Evolutionary conservation across 371 early-diverging fungal species (phyloP), one percentile per base, ranked within the genome.

Genomic region (Sporodiniella umbellata): DNA sequence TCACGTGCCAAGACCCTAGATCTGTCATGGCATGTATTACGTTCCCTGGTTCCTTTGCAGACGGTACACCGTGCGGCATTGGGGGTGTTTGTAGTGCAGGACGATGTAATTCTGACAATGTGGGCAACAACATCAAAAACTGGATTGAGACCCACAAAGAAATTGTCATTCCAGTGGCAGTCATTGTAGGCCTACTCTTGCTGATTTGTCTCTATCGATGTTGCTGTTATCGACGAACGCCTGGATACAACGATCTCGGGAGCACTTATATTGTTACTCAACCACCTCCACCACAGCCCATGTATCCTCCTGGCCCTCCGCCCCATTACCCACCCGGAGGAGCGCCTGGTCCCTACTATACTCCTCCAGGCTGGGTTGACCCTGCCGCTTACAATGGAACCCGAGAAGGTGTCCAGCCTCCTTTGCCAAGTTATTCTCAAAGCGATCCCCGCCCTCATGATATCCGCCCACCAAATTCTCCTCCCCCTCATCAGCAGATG

Each of bases 11-110:
- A 48, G 64, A 78, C 44, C 86, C 86, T 5, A 64, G 66, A 12
- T 57, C 74, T 4, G 33, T 51, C 10, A 37, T 78, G 25, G 56
- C 57, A 2, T 94, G 95, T 63, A 69, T 81, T n/a, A 58, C 78
- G 19, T 79, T 93, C 53, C 86, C 83, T 2, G 94, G 94, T 10
- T 69, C 70, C 45, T 95, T 93, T 61, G 54, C 88, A 8, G 95
- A 96, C 53, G 97, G 97, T 25, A 90, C 95, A 0, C 77, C 89
- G 0, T 96, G 97, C 61, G 95, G 95, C 15, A 60, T 82, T 43
- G 82, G 79, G 44, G 89, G 89, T 25, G 56, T 60, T 7, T 92
- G 92, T 53, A 75, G 68, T 15, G 30, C 56, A 3, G 83, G 83
- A 3, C 23, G 22, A 11, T 86, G 85, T 26, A 46, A 52, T 45